phyloP scores from a whole-genome alignment of 1,284 basidiomycete genomes.

The Rhodotorula sp. region DNA sequence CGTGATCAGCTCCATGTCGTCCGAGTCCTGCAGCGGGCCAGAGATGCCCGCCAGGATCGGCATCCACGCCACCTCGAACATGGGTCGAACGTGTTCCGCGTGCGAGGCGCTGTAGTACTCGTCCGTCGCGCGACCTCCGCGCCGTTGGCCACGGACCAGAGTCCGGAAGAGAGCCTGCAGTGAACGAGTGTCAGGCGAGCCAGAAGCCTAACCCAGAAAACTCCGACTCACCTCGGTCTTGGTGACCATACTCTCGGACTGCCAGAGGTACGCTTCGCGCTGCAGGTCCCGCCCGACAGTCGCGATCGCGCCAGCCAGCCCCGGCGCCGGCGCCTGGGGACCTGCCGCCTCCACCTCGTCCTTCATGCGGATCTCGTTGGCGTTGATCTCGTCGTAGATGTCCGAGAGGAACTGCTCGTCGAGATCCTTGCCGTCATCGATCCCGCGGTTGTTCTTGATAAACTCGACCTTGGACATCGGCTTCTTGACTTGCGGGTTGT shows the following conservation, averaged over 20 bases:
- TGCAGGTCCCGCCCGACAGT: slow-evolving; percentile 88
- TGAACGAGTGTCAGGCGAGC: neutral
- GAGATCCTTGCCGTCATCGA: slow-evolving; percentile 83
- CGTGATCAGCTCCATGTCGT: slow-evolving; percentile 84
- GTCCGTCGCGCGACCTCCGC: slow-evolving; percentile 58
- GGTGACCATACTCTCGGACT: slow-evolving; percentile 90
- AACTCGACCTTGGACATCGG: slow-evolving; percentile 86
- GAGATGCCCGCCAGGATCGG: slow-evolving; percentile 90
- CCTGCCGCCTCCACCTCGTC: slow-evolving; percentile 74
- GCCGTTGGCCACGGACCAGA: slow-evolving; percentile 80
- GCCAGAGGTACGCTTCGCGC: slow-evolving; percentile 87
- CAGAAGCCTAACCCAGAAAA: neutral
- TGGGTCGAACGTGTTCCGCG: slow-evolving; percentile 88
- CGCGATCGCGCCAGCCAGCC: slow-evolving; percentile 74
- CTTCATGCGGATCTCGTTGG: slow-evolving; percentile 95
- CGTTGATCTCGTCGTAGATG: slow-evolving; percentile 85
- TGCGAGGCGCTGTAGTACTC: slow-evolving; percentile 94
- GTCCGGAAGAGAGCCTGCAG: slow-evolving; percentile 81
- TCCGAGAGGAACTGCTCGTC: slow-evolving; percentile 74
- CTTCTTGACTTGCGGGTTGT: slow-evolving; percentile 87
- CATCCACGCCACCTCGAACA: slow-evolving; percentile 99
- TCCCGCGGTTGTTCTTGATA: slow-evolving; percentile 87
- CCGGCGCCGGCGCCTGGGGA: slow-evolving; percentile 56
- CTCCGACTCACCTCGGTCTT: slow-evolving; percentile 74
- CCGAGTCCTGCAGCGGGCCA: slow-evolving; percentile 71